These are phyloP conservation scores for Penicillium roqueforti DNA, from an alignment of 495 filamentous ascomycete genomes.

Conservation along the genomic window DNA sequence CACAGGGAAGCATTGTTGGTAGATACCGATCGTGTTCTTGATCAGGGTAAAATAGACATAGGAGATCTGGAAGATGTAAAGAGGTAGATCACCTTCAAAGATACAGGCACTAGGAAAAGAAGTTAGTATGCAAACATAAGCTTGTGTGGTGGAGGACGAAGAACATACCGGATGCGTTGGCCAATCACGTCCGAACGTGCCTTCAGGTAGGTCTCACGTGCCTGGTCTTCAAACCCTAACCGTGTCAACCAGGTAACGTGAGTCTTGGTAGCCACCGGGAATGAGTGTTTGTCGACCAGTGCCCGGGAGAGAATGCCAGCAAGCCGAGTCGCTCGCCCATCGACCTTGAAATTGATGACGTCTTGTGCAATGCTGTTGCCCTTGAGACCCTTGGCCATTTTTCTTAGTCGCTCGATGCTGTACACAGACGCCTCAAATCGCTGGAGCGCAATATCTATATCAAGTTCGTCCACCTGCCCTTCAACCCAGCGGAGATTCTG, in stretches of 20 bases:
- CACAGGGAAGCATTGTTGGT: slow-evolving; percentile 83
- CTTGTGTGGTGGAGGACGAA: neutral
- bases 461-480: slow-evolving; percentile 89
- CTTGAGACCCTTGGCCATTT: slow-evolving; percentile 71
- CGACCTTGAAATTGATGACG: slow-evolving; percentile 82
- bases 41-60: slow-evolving; percentile 95
- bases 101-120: slow-evolving; percentile 65
- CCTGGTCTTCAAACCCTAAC: slow-evolving; percentile 84
- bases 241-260: slow-evolving; percentile 80
- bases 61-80: slow-evolving; percentile 94
- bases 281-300: slow-evolving; percentile 67
- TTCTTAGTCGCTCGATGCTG: slow-evolving; percentile 76
- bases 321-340: slow-evolving; percentile 77
- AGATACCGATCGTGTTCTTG: slow-evolving; percentile 81
- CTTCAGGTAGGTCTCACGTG: slow-evolving; percentile 79
- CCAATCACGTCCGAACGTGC: slow-evolving; percentile 71
- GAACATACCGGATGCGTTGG: slow-evolving; percentile 70
- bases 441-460: slow-evolving; percentile 92
- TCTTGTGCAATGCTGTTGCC: slow-evolving; percentile 82
- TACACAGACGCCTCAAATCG: slow-evolving; percentile 79
- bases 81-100: slow-evolving; percentile 85
- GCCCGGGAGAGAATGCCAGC: slow-evolving; percentile 69
- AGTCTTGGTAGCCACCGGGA: slow-evolving; percentile 62
- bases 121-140: slow-evolving; percentile 26
- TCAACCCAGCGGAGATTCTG: slow-evolving; percentile 96